phyloP scores from a whole-genome alignment of 331 rosid species.

The Arachis monticola region DNA sequence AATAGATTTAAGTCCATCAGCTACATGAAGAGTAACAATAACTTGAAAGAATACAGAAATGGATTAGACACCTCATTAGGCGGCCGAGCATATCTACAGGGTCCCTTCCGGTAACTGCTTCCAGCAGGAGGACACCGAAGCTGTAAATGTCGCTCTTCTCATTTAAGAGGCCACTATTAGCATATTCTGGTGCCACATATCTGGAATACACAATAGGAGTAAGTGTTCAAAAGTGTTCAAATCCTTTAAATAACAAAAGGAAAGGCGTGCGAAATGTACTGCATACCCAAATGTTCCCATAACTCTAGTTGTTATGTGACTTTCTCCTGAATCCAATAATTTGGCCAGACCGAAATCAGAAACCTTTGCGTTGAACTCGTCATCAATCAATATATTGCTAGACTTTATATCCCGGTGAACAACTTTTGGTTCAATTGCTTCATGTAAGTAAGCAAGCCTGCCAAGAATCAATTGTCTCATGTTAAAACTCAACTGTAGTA shows the following conservation, averaged over 20 bases:
- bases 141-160: slow-evolving; percentile 95
- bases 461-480: slow-evolving; percentile 30
- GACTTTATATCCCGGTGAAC: slow-evolving; percentile 92
- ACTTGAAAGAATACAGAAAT: slow-evolving; percentile 10
- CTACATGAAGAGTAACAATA: neutral
- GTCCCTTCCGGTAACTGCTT: slow-evolving; percentile 91
- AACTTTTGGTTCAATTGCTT: slow-evolving; percentile 95
- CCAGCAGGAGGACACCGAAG: slow-evolving; percentile 90
- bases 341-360: slow-evolving; percentile 97
- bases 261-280: slow-evolving; percentile 8
- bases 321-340: slow-evolving; percentile 88
- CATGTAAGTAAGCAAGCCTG: slow-evolving; percentile 95
- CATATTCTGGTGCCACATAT: slow-evolving; percentile 96
- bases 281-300: slow-evolving; percentile 96
- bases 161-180: slow-evolving; percentile 85
- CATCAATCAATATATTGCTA: slow-evolving; percentile 89
- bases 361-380: slow-evolving; percentile 87
- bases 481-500: neutral
- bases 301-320: slow-evolving; percentile 91
- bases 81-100: slow-evolving; percentile 89
- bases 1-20: slow-evolving; percentile 25
- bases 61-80: slow-evolving; percentile 65
- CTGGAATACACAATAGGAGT: slow-evolving; percentile 54
- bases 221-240: slow-evolving; percentile 24
- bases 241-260: neutral